Evolutionary conservation across 176 grass and related monocot genomes (phyloP), one percentile per base, ranked within the genome.

Genomic region (Carex kokanica): DNA sequence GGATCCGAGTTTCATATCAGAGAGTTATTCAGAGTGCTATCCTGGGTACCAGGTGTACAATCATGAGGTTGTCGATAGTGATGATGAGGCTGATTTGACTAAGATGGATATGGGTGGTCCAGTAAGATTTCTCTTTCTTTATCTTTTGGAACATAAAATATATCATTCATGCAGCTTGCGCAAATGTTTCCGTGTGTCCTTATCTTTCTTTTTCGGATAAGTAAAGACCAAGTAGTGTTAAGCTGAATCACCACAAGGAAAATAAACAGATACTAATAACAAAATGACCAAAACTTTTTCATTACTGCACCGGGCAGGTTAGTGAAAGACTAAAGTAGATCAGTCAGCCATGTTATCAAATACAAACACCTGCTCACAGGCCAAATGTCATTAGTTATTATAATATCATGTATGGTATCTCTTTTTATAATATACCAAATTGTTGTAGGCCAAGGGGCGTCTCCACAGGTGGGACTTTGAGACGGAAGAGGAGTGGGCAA

Each of bases 51-150:
- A 98, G 86, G 91, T 88, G 67, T 98, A 95, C 65, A 88, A 98
- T 81, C 84, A 90, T 80, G 92, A 95, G 80, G 57, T 98, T 16
- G 86, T 89, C 84, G 92, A 92, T 51, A 94, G 92, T 32, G 95
- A 98, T 41, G 95, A 98, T 31, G 95, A 98, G 74, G 92, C 88
- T 74, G 92, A 98, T 89, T 87, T 98, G 65, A 91, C 95, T 25
- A 98, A 98, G 86, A 98, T 98, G 92, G 95, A 98, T 84, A 98
- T 98, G 95, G 95, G 95, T 83, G 95, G 95, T 59, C 91, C 91
- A 79, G 95, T 95, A 93, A 90, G 92, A 83, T 78, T 4, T 56
- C 31, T 78, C 21, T 23, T 5, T 36, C 34, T 36, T 36, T 36
- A 5, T 36, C 3, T 36, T 36, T 36, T 75, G 43, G 24, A 75